A percentile compares a stretch with the other conserved stretches of the same genome.
Conservation (phyloP, 129 eudicot genomes). For the Gnaphalium uliginosum region DNA sequence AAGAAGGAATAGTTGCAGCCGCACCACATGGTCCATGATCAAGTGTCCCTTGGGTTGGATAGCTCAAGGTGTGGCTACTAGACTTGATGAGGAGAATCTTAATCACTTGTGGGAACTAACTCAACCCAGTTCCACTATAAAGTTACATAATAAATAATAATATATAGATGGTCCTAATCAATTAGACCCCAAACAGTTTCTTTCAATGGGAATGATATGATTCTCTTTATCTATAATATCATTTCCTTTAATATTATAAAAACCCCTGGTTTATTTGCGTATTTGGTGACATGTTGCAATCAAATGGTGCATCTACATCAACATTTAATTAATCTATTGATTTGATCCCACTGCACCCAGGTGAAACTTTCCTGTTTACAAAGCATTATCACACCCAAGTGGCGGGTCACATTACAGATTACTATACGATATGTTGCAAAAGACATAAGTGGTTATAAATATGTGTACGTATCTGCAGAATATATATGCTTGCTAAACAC, state of each 20-base stretch:
- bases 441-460: not conserved
- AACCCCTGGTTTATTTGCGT: too few relatives aligned
- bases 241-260: not conserved
- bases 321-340: slow-evolving; percentile 16
- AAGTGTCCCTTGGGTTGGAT: slow-evolving; percentile 16
- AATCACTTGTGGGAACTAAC: slow-evolving; percentile 32
- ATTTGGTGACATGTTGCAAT: slow-evolving; percentile 28
- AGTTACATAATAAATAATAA: too few relatives aligned
- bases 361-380: slow-evolving; percentile 22
- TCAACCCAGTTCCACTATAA: slow-evolving; percentile 19
- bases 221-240: not conserved
- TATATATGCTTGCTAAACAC: too few relatives aligned
- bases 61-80: not conserved
- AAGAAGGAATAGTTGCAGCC: slow-evolving; percentile 23
- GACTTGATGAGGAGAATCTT: slow-evolving; percentile 23
- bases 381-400: slow-evolving; percentile 11
- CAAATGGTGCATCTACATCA: slow-evolving; percentile 23
- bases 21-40: slow-evolving; percentile 33
- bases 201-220: slow-evolving; percentile 1
- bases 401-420: slow-evolving; percentile 13
- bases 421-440: not conserved
- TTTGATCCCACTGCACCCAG: slow-evolving; percentile 18
- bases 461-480: too few relatives aligned
- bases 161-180: slow-evolving; percentile 7
- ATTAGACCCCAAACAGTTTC: slow-evolving; percentile 1